Base-by-base conservation (phyloP, 1,139 yeast genomes). In the Keqinozyma sinolaborantium region DNA sequence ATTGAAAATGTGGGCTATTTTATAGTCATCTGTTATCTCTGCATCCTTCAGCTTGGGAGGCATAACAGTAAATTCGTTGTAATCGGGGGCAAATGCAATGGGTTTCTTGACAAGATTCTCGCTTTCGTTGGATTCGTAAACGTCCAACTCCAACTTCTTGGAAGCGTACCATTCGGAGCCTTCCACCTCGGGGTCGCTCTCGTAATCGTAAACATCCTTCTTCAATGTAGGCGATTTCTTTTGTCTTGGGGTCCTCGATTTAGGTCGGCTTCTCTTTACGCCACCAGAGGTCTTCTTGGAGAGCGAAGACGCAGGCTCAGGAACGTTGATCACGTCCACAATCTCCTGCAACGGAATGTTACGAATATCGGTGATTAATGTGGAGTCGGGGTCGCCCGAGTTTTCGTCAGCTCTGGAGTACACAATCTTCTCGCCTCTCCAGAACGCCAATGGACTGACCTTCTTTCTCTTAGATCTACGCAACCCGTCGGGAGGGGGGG, bases 401-500 rank as follows among this genome's bases (percentile, higher is more conserved):
- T 63, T 55, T 30, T 69, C 76, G 43, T 62, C 63, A 2, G 67
- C 64, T 44, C 60, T 58, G 33, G 80, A 72, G 48, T 83, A 86
- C 2, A 84, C 74, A 24, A 83, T 73, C 38, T 79, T 67, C 54
- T 88, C 96, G 50, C 83, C 84, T 53, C 85, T 74, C 96, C 97
- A 87, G 51, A 71, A 84, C 8, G 88, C 92, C 41, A 87, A 61
- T 0, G 95, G 95, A 2, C 83, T 77, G 5, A 84, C 70, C 42
- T 74, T 73, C 1, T 77, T 73, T 47, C 96, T 69, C 27, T 70
- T 67, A 0, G 95, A 83, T 40, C 73, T 45, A 25, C 73, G 52
- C 11, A 64, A 49, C 1, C 70, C 71, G 37, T 64, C 72, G 3
- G 72, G 72, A 5, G 73, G 72, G 2, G 72, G 73, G 2, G 70